Conservation (phyloP, 1,139 yeast species). For the Chernovozyma aurita region DNA sequence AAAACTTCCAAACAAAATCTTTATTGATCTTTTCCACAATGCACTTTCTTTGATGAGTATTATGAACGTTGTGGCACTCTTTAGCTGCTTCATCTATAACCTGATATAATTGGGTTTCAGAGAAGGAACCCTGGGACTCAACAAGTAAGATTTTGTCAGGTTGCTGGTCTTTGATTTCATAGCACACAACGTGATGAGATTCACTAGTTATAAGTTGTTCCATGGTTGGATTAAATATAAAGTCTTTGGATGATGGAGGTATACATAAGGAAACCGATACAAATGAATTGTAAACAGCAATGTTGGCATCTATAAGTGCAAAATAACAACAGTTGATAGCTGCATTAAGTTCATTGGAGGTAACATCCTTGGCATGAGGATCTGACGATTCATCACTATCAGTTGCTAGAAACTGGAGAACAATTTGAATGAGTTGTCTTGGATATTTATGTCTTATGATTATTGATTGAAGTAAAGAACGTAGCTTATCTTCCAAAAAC, state of each 20-base stretch:
- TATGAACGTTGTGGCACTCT: constrained; percentile 43
- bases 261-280: constrained; percentile 50
- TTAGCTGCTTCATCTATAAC: constrained; percentile 46
- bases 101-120: constrained; percentile 48
- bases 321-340: constrained; percentile 68
- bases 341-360: constrained; percentile 59
- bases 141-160: constrained; percentile 55
- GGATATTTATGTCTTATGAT: constrained; percentile 72
- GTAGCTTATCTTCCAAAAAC: constrained; percentile 65
- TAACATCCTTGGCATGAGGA: constrained; percentile 24
- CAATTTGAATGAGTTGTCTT: constrained; percentile 78
- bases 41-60: constrained; percentile 39
- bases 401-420: constrained; percentile 71
- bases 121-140: constrained; percentile 72
- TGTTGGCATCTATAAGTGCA: constrained; percentile 77
- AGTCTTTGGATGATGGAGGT: constrained; percentile 17
- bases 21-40: constrained; percentile 44
- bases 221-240: constrained; percentile 42
- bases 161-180: constrained; percentile 48
- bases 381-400: constrained; percentile 39
- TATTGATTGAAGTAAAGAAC: constrained; percentile 56
- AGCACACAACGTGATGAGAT: constrained; percentile 68
- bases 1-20: constrained; percentile 55
- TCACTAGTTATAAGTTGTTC: constrained; percentile 35
- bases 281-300: constrained; percentile 62